Conservation (phyloP, 768 basidiomycete species). For the Suillus paluster region DNA sequence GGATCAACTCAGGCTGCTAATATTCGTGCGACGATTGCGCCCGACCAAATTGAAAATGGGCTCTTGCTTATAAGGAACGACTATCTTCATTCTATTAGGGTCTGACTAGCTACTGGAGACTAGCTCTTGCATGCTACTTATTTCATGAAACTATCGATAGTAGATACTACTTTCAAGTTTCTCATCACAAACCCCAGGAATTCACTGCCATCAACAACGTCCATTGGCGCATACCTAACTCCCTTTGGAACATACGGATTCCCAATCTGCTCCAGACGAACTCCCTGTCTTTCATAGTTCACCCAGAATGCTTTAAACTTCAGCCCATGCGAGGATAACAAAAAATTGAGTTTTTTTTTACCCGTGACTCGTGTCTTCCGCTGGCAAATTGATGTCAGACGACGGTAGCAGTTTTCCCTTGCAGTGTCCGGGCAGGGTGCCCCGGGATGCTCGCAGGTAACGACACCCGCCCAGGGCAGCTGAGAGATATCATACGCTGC, state of each 20-base stretch:
- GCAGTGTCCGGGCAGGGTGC: not conserved
- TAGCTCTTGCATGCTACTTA: too few species aligned
- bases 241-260: not conserved
- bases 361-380: not conserved
- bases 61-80: not conserved
- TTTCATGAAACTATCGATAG: not conserved
- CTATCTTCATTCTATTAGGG: too few species aligned
- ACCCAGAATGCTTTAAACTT: slow-evolving; percentile 3
- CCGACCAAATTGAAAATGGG: not conserved
- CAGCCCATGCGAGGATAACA: not conserved
- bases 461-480: not conserved
- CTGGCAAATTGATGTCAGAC: not conserved
- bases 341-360: not conserved
- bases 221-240: not conserved
- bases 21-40: not conserved
- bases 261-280: not conserved
- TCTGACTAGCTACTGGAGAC: too few species aligned
- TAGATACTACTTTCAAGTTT: not conserved
- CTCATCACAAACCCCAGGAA: slow-evolving; percentile 3
- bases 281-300: not conserved
- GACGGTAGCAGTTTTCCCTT: not conserved
- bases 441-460: slow-evolving; percentile 3
- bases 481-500: not conserved
- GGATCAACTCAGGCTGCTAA: not conserved
- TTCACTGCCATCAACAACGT: not conserved